Conservation (phyloP, 2,329 filamentous ascomycete species). For the Trichophaea hybrida region DNA sequence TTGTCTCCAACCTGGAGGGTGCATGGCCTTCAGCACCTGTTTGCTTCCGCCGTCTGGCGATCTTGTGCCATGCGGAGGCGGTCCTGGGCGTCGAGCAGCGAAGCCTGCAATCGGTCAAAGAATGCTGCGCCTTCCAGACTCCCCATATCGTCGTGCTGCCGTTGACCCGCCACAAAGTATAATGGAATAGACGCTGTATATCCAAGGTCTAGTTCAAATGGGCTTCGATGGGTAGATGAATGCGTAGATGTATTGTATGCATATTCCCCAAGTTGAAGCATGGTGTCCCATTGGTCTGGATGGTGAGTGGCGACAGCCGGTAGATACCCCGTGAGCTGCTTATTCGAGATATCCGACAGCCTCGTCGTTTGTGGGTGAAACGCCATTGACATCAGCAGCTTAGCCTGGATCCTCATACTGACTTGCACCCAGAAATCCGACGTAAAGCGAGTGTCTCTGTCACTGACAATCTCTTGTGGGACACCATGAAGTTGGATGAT, state of each 20-base stretch:
- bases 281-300: slow-evolving; percentile 15
- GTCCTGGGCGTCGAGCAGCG: no score
- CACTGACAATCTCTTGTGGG: slow-evolving; percentile 9
- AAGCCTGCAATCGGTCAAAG: no score
- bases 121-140: no score
- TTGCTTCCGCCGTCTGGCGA: no score
- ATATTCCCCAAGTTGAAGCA: slow-evolving; percentile 14
- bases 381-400: slow-evolving; percentile 9
- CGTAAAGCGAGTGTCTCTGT: slow-evolving; percentile 13
- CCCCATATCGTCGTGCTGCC: no score
- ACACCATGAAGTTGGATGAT: background rate
- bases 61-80: no score
- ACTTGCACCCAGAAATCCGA: slow-evolving; percentile 11
- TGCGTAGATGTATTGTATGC: slow-evolving; percentile 7
- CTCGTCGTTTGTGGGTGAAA: slow-evolving; percentile 18
- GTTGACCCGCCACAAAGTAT: no score
- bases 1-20: no score
- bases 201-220: slow-evolving; percentile 13
- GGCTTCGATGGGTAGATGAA: background rate
- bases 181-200: background rate
- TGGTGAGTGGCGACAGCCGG: slow-evolving; percentile 14
- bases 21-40: no score
- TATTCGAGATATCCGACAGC: slow-evolving; percentile 16
- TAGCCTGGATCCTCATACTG: slow-evolving; percentile 2
- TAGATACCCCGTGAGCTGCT: slow-evolving; percentile 15